A percentile compares a stretch with the other conserved stretches of the same genome.
These are phyloP conservation scores for Steccherinum ochraceum DNA, from an alignment of 768 basidiomycete genomes.

Conservation along the genomic window DNA sequence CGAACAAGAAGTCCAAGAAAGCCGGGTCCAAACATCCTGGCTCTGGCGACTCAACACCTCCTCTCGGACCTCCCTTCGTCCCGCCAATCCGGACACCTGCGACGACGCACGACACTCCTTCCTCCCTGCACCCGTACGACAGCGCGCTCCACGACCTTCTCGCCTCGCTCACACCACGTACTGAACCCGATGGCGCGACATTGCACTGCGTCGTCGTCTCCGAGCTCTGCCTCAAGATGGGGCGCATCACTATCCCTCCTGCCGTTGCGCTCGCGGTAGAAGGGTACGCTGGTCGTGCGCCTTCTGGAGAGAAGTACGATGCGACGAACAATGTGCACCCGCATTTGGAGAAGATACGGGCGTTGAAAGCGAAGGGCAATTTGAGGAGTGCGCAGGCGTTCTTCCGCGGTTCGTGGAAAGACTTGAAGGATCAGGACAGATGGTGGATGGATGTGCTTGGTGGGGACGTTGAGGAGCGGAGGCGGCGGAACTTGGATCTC, in stretches of 20 bases:
- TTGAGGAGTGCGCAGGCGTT: conserved; percentile 38
- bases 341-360: conserved; percentile 31
- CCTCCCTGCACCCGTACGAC: conserved; percentile 2
- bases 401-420: conserved; percentile 56
- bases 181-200: conserved; percentile 43
- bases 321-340: conserved; percentile 40
- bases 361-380: conserved; percentile 10
- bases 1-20: conserved; percentile 26
- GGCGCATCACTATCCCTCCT: conserved; percentile 70
- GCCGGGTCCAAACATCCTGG: conserved; percentile 8
- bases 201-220: conserved; percentile 62
- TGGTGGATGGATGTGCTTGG: conserved; percentile 67
- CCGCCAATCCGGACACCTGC: no score
- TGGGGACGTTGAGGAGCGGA: conserved; percentile 24
- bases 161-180: conserved; percentile 6
- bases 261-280: conserved; percentile 51
- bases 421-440: conserved; percentile 46
- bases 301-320: conserved; percentile 19
- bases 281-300: conserved; percentile 42
- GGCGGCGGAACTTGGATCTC: conserved; percentile 16
- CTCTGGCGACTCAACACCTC: no score
- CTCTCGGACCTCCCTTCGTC: no score
- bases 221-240: conserved; percentile 62
- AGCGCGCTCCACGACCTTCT: conserved; percentile 11
- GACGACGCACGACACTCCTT: no score